These are phyloP conservation scores for Eucalyptus leucophloia DNA, from an alignment of 345 rosid genomes.

Conservation along the genomic window DNA sequence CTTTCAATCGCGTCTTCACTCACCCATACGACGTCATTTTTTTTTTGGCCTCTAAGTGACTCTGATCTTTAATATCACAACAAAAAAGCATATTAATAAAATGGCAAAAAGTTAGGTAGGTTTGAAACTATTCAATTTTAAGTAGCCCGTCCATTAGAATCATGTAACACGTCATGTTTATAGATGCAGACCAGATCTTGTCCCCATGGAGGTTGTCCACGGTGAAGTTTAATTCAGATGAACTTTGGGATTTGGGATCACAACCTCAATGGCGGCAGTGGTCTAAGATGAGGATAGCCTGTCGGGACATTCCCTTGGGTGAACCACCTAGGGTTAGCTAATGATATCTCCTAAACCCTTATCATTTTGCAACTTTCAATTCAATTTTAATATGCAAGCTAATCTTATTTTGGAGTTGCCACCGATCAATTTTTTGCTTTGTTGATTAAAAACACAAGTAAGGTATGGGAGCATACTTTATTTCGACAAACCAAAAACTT, in stretches of 20 bases:
- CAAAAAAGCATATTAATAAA: not conserved
- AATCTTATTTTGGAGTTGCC: not conserved
- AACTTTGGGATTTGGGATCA: not conserved
- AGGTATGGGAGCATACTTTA: not conserved
- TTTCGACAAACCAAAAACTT: not conserved
- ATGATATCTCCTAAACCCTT: not conserved
- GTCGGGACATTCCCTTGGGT: not conserved
- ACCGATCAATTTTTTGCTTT: too few species aligned
- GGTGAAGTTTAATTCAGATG: not conserved
- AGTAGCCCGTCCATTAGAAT: not conserved
- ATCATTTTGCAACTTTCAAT: not conserved
- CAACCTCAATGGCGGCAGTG: rapidly evolving
- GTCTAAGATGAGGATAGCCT: not conserved
- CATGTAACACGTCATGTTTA: not conserved
- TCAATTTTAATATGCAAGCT: not conserved
- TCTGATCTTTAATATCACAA: not conserved
- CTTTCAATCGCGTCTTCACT: not conserved
- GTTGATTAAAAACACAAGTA: too few species aligned
- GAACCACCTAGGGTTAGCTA: not conserved
- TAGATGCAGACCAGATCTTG: not conserved
- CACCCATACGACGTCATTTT: not conserved
- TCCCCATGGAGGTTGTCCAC: not conserved
- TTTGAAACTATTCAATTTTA: not conserved
- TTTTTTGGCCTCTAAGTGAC: not conserved
- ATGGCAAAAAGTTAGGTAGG: not conserved